These are phyloP conservation scores for Hypoxylon rubiginosum DNA, from an alignment of 2,329 filamentous ascomycete species.

Conservation along the genomic window DNA sequence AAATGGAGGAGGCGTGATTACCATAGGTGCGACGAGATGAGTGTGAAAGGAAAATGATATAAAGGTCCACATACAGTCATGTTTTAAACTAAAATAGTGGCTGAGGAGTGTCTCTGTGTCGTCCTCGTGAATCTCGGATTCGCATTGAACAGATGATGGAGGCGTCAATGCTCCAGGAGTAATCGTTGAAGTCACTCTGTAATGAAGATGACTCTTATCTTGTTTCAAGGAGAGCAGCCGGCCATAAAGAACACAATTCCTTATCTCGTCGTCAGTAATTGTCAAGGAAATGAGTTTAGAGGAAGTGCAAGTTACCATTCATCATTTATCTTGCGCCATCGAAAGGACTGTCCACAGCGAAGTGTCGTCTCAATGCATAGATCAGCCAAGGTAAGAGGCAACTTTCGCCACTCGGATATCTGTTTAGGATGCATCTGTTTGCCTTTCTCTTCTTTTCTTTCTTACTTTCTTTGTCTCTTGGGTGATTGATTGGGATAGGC, in stretches of 20 bases:
- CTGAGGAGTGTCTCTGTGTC: slow-evolving; percentile 80
- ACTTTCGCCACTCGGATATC: slow-evolving; percentile 85
- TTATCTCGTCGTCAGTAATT: slow-evolving; percentile 49
- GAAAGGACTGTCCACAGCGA: slow-evolving; percentile 95
- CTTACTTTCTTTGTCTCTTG: not conserved
- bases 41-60: not conserved
- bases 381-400: slow-evolving; percentile 85
- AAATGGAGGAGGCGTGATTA: not conserved
- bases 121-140: slow-evolving; percentile 66
- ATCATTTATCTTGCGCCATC: slow-evolving; percentile 88
- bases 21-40: not conserved
- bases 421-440: slow-evolving; percentile 57
- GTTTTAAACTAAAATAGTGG: slow-evolving; percentile 87
- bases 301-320: slow-evolving; percentile 75
- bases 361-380: slow-evolving; percentile 95
- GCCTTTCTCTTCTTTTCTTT: too few species aligned
- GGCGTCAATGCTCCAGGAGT: slow-evolving; percentile 51
- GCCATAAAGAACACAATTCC: slow-evolving; percentile 86
- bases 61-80: slow-evolving; percentile 64
- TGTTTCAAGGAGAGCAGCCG: slow-evolving; percentile 89
- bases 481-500: not conserved
- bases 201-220: slow-evolving; percentile 82
- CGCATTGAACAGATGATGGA: slow-evolving; percentile 53
- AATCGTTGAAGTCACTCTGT: slow-evolving; percentile 73
- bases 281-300: not conserved